These are phyloP conservation scores for Suillus placidus DNA, from an alignment of 768 basidiomycete genomes.

Conservation along the genomic window DNA sequence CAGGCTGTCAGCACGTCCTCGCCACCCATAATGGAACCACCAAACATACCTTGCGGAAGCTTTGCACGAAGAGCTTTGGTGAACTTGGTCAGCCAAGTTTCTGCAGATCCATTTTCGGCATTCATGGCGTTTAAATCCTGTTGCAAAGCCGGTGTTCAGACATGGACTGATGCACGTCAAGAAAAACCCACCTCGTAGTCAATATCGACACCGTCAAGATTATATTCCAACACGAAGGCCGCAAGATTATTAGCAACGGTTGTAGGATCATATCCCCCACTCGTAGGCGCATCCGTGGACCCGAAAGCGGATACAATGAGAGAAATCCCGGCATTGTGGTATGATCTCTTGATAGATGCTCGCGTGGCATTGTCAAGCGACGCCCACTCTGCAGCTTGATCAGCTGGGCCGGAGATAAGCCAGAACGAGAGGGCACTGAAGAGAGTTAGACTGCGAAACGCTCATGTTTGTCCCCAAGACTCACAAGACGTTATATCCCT, in stretches of 20 bases:
- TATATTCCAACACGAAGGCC: slow-evolving; percentile 60
- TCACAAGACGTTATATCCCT: slow-evolving; percentile 66
- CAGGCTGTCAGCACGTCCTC: background rate
- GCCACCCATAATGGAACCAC: background rate
- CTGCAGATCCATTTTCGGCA: slow-evolving; percentile 52
- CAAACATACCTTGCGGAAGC: slow-evolving; percentile 28
- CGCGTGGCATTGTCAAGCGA: slow-evolving; percentile 47
- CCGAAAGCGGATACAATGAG: slow-evolving; percentile 69
- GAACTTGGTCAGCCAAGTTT: slow-evolving; percentile 41
- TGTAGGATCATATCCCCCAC: slow-evolving; percentile 57
- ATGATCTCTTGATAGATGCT: slow-evolving; percentile 51
- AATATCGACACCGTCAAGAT: slow-evolving; percentile 72
- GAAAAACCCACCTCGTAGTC: slow-evolving; percentile 58
- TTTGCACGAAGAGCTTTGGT: slow-evolving; percentile 32
- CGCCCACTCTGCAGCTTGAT: slow-evolving; percentile 63
- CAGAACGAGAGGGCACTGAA: slow-evolving; percentile 54
- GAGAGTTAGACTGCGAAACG: slow-evolving; percentile 2
- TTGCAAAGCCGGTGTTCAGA: slow-evolving; percentile 5
- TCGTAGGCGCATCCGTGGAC: slow-evolving; percentile 55
- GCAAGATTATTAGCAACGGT: slow-evolving; percentile 66
- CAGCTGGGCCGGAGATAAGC: slow-evolving; percentile 56
- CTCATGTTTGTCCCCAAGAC: slow-evolving; percentile 16
- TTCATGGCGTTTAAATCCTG: slow-evolving; percentile 68
- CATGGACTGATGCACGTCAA: background rate
- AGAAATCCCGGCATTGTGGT: slow-evolving; percentile 59